These are phyloP conservation scores for Acanthochlamys bracteata DNA, from an alignment of 106 monocot species.

Conservation along the genomic window DNA sequence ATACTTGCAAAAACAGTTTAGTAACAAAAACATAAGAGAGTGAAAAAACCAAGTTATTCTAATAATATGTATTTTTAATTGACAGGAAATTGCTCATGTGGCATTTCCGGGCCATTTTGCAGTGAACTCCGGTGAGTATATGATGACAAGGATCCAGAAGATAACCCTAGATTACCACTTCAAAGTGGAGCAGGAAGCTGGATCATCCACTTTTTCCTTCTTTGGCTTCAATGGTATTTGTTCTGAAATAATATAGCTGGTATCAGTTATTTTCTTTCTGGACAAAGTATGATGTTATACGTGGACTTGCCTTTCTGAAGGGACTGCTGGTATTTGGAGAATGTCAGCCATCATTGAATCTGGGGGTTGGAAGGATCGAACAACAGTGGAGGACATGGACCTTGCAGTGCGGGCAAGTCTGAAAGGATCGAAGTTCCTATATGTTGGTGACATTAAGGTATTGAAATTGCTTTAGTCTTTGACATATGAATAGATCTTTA, in stretches of 20 bases:
- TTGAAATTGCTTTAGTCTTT: not conserved
- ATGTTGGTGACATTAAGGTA: conserved; percentile 60
- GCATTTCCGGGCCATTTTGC: conserved; percentile 51
- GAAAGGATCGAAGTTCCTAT: conserved; percentile 66
- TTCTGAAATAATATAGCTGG: too few species aligned
- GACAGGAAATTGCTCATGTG: conserved; percentile 65
- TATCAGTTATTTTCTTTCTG: too few species aligned
- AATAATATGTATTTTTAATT: conserved; percentile 46
- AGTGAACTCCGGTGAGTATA: conserved; percentile 50
- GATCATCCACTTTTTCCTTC: conserved; percentile 52
- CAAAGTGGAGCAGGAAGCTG: conserved; percentile 72
- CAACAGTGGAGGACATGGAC: conserved; percentile 87
- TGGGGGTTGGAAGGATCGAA: conserved; percentile 81
- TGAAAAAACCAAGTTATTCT: conserved; percentile 33
- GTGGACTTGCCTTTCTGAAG: conserved; percentile 10
- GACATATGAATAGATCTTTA: too few species aligned
- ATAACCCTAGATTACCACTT: conserved; percentile 73
- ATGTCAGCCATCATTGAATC: conserved; percentile 57
- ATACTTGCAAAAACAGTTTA: not conserved
- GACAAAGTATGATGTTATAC: too few species aligned
- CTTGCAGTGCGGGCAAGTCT: conserved; percentile 63
- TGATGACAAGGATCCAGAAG: conserved; percentile 74
- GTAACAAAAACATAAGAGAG: not conserved
- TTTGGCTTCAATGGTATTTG: conserved; percentile 70
- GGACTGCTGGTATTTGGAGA: conserved; percentile 85